phyloP scores from a whole-genome alignment of 2,329 filamentous ascomycete species.

The Xylariaceae sp. region DNA sequence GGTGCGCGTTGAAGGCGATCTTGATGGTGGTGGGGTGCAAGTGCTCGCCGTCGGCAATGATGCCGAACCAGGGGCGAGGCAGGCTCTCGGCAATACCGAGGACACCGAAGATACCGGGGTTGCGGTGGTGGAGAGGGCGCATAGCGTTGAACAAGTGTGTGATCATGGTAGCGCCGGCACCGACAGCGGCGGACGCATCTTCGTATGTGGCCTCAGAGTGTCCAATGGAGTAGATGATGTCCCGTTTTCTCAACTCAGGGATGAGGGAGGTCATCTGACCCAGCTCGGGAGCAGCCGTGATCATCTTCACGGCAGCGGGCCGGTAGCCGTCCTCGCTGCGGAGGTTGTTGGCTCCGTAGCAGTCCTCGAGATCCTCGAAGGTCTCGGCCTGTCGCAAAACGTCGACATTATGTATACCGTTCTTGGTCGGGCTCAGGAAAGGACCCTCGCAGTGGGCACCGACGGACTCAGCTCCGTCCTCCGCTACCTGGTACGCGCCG shows the following conservation, averaged over 20 bases:
- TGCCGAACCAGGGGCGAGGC: constrained; percentile 71
- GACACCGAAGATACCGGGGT: constrained; percentile 84
- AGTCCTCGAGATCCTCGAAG: constrained; percentile 60
- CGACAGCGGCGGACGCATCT: constrained; percentile 65
- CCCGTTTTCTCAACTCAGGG: constrained; percentile 55
- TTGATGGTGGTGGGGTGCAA: constrained; percentile 83
- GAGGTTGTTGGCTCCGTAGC: constrained; percentile 70
- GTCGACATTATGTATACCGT: constrained; percentile 75
- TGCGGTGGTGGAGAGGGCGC: constrained; percentile 82
- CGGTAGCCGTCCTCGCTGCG: constrained; percentile 33
- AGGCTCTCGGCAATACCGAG: constrained; percentile 60
- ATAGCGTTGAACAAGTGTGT: constrained; percentile 95
- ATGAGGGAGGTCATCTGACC: constrained; percentile 67
- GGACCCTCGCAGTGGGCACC: constrained; percentile 90
- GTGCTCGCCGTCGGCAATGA: constrained; percentile 88
- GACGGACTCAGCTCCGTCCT: constrained; percentile 76
- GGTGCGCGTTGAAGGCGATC: constrained; percentile 83
- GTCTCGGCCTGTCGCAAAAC: constrained; percentile 62
- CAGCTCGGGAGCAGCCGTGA: constrained; percentile 80
- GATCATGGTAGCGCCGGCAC: constrained; percentile 78
- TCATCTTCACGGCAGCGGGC: constrained; percentile 60
- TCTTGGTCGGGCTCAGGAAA: constrained; percentile 76
- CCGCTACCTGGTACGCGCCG: constrained; percentile 51
- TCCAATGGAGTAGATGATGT: constrained; percentile 74
- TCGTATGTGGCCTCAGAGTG: constrained; percentile 87